Evolutionary conservation across 495 filamentous ascomycete genomes (phyloP).

Genomic region (Filosporella fistucella): DNA sequence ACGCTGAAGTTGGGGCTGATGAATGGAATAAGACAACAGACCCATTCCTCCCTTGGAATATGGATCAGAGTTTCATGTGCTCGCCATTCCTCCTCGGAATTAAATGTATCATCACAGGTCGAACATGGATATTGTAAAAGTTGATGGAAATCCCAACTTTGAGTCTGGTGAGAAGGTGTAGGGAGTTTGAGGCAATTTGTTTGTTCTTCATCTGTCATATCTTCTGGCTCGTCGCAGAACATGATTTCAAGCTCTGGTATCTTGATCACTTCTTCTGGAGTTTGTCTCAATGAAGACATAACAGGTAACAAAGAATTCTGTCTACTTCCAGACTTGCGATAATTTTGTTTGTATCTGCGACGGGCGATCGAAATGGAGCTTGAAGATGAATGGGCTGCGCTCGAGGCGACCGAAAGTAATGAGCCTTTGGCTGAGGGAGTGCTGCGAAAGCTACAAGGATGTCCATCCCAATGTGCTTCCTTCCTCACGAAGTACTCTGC

Average conservation of each 20-base stretch:
- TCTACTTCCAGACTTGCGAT: not conserved
- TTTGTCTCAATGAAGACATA: no score
- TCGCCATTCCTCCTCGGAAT: not conserved
- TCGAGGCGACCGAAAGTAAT: not conserved
- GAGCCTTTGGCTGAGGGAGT: not conserved
- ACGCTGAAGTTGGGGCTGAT: not conserved
- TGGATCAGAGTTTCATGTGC: not conserved
- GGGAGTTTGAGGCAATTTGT: no score
- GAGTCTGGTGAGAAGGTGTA: no score
- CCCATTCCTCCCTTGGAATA: not conserved
- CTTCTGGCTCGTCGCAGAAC: no score
- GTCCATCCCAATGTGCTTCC: not conserved
- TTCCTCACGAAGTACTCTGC: not conserved
- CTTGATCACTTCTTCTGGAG: no score
- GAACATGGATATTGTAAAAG: not conserved
- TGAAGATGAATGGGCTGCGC: not conserved
- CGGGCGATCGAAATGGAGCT: not conserved
- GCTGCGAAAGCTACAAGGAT: not conserved
- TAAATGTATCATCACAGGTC: not conserved
- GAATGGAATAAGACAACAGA: not conserved
- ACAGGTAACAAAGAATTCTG: no score
- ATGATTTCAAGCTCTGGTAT: no score
- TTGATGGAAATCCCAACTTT: no score
- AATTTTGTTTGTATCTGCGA: not conserved
- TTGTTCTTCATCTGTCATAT: no score